phyloP scores from a whole-genome alignment of 306 rosid genomes.

The Vigna radiata region DNA sequence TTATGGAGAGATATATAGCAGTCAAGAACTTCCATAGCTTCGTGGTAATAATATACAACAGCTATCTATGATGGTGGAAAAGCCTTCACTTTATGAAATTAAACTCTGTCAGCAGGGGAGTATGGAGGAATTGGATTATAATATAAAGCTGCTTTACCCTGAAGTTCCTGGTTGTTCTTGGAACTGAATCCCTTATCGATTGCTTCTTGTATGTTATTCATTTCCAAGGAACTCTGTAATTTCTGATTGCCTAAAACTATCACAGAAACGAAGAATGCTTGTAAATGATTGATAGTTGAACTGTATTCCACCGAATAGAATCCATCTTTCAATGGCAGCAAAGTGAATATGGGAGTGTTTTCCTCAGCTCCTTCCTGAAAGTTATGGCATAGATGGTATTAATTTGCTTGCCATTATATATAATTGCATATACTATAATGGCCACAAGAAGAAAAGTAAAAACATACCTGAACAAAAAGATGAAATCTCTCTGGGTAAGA shows the following conservation, averaged over 20 bases:
- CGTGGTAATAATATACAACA: conserved; percentile 40
- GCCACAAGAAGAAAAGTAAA: conserved; percentile 24
- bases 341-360: conserved; percentile 61
- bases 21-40: conserved; percentile 30
- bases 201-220: conserved; percentile 46
- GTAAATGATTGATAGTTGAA: conserved; percentile 73
- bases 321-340: conserved; percentile 78
- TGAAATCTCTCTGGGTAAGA: conserved; percentile 52
- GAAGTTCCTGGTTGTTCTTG: conserved; percentile 44
- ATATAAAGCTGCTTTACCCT: conserved; percentile 50
- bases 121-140: conserved; percentile 83
- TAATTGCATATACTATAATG: neutral
- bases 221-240: conserved; percentile 49
- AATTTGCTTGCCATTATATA: conserved; percentile 19
- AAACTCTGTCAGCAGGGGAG: conserved; percentile 91
- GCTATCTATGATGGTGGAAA: conserved; percentile 41
- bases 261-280: conserved; percentile 83
- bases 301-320: conserved; percentile 69
- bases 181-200: conserved; percentile 39
- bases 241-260: conserved; percentile 59
- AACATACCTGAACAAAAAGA: conserved; percentile 72
- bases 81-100: conserved; percentile 40
- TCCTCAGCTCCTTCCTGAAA: conserved; percentile 70
- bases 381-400: conserved; percentile 28
- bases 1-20: conserved; percentile 26